Base-by-base conservation (phyloP, 1,284 basidiomycete genomes). In the Ceratobasidium sp. region DNA sequence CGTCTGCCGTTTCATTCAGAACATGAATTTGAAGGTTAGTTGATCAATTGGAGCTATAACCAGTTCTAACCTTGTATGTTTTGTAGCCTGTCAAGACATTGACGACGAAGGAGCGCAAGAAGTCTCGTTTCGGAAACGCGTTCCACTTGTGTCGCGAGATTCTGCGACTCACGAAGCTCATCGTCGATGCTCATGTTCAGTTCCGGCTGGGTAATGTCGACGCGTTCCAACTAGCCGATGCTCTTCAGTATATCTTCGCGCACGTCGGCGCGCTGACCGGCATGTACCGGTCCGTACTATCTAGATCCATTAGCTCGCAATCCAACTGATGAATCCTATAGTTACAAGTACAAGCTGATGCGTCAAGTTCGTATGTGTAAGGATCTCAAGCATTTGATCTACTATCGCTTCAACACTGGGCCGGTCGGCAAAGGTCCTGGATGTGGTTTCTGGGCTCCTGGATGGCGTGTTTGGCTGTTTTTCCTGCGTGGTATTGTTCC, bases 391-490 rank as follows among this genome's bases (percentile, higher is more conserved):
- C 96, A 99, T 84, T 86, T 99, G 81, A 97, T 96, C 85, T 97
- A 97, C 88, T 97, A 97, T 83, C 95, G 96, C 78, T 99, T 99
- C 91, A 99, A 99, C 88, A 98, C 97, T 38, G 98, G 98, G 75
- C 97, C 97, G 73, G 97, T 99, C 69, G 98, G 98, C 38, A 99
- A 99, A 85, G 98, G 98, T 81, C 98, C 98, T 73, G 98, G 98
- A 84, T 96, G 96, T 82, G 98, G 98, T 79, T 99, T 99, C 90
- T 99, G 98, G 98, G 97, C 97, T 71, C 98, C 98, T 23, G 98
- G 97, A 46, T 99, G 98, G 98, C 91, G 98, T 73, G 98, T 99
- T 7, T 99, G 98, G 98, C 88, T 99, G 80, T 99, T 99, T 89
- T 99, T 99, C 89, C 94, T 99, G 92, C 93, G 98, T 73, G 98